A percentile compares a stretch with the other conserved stretches of the same genome.
Evolutionary conservation across 2,329 filamentous ascomycete genomes (phyloP).

Genomic region (Colletotrichum sp.): DNA sequence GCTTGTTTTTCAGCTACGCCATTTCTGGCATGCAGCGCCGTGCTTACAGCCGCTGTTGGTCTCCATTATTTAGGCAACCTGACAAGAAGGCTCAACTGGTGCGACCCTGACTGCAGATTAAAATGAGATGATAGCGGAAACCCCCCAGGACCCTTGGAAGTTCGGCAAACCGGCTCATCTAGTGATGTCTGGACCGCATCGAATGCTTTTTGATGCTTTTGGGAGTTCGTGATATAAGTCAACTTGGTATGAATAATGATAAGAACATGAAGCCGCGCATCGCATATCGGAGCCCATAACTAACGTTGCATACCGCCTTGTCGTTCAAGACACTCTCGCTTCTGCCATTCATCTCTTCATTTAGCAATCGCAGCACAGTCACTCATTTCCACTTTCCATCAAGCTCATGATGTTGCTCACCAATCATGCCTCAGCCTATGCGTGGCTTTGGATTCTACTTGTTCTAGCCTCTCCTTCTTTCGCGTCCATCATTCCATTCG

Average conservation of each 20-base stretch:
- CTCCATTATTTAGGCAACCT: not conserved
- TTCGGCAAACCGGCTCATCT: not conserved
- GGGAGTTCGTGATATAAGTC: not conserved
- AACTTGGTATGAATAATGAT: not conserved
- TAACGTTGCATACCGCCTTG: not conserved
- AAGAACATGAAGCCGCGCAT: not conserved
- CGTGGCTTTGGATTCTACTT: not conserved
- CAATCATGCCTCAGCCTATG: not conserved
- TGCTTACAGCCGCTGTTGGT: not conserved
- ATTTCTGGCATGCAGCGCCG: not conserved
- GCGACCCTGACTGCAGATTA: not conserved
- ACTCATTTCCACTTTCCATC: not conserved
- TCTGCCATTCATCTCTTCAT: not conserved
- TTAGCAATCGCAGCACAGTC: accelerated
- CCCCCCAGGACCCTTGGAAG: not conserved
- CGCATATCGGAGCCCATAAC: not conserved
- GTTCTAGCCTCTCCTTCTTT: not conserved
- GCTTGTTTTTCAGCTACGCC: not conserved
- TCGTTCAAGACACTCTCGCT: not conserved
- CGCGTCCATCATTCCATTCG: not conserved
- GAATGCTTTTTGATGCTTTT: not conserved
- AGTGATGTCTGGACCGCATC: not conserved
- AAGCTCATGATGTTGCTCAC: not conserved
- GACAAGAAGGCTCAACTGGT: not conserved
- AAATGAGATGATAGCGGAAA: not conserved